phyloP scores from a whole-genome alignment of 2,329 filamentous ascomycete genomes.

The Fusarium sp. region DNA sequence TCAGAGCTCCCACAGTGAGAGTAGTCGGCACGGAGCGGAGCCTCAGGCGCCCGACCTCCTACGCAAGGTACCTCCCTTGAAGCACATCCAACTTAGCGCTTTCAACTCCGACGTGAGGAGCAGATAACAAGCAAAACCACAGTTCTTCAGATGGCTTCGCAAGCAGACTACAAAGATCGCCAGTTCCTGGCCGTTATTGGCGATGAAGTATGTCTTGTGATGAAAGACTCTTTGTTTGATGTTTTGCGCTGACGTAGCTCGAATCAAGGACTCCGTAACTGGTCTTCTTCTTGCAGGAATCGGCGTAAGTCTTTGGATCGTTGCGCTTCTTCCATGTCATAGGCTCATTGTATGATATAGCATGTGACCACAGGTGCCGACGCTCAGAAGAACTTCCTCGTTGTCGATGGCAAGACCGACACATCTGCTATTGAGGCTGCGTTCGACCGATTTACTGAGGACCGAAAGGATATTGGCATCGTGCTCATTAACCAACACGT shows the following conservation, averaged over 20 bases:
- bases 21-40: constrained; percentile 39
- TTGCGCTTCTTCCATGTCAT: neutral
- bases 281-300: constrained; percentile 95
- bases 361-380: constrained; percentile 92
- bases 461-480: constrained; percentile 97
- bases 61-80: constrained; percentile 7
- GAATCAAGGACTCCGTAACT: constrained; percentile 87
- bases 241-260: constrained; percentile 46
- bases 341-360: constrained; percentile 58
- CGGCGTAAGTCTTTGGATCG: constrained; percentile 70
- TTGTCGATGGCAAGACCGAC: constrained; percentile 95
- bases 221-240: constrained; percentile 10
- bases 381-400: constrained; percentile 96
- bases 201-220: constrained; percentile 77
- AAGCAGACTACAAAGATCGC: constrained; percentile 80
- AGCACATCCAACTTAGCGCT: constrained; percentile 28
- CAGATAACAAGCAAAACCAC: constrained; percentile 16
- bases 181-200: constrained; percentile 98
- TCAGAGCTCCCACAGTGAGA: constrained; percentile 44
- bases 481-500: constrained; percentile 98
- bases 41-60: constrained; percentile 43
- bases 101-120: constrained; percentile 33
- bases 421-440: constrained; percentile 87
- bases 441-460: constrained; percentile 88
- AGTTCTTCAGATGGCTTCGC: constrained; percentile 59